Evolutionary conservation across 345 rosid species (phyloP).

Genomic region (Luvunga scandens): DNA sequence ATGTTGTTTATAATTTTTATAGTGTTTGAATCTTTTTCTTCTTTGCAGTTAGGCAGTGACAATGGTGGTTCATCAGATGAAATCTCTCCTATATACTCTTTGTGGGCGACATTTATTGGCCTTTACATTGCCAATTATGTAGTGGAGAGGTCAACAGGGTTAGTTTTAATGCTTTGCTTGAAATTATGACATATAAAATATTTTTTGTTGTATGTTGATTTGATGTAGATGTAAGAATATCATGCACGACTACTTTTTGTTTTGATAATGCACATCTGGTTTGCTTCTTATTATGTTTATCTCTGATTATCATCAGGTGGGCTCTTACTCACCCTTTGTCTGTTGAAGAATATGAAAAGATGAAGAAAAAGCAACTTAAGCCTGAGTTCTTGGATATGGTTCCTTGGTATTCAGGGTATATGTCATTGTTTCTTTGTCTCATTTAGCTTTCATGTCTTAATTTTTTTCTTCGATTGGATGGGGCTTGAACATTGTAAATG

Average conservation of each 20-base stretch:
- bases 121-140: conserved; percentile 98
- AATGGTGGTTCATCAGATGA: conserved; percentile 75
- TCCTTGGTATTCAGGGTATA: conserved; percentile 99
- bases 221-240: conserved; percentile 1
- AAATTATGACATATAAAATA: not conserved
- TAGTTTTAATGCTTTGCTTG: conserved; percentile 29
- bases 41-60: conserved; percentile 54
- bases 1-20: conserved; percentile 16
- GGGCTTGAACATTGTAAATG: not conserved
- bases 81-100: conserved; percentile 95
- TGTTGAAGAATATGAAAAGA: conserved; percentile 71
- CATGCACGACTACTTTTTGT: not conserved
- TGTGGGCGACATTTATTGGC: conserved; percentile 99
- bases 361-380: conserved; percentile 81
- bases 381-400: conserved; percentile 99
- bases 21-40: not conserved
- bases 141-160: conserved; percentile 99
- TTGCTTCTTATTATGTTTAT: conserved; percentile 8
- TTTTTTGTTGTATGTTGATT: conserved; percentile 1
- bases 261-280: conserved; percentile 4
- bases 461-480: not conserved
- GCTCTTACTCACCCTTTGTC: conserved; percentile 91
- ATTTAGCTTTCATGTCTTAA: not conserved
- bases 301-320: conserved; percentile 62
- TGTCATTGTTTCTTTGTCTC: conserved; percentile 13